These are phyloP conservation scores for Agaricus sinodeliciosus DNA, from an alignment of 768 basidiomycete genomes.

Conservation along the genomic window DNA sequence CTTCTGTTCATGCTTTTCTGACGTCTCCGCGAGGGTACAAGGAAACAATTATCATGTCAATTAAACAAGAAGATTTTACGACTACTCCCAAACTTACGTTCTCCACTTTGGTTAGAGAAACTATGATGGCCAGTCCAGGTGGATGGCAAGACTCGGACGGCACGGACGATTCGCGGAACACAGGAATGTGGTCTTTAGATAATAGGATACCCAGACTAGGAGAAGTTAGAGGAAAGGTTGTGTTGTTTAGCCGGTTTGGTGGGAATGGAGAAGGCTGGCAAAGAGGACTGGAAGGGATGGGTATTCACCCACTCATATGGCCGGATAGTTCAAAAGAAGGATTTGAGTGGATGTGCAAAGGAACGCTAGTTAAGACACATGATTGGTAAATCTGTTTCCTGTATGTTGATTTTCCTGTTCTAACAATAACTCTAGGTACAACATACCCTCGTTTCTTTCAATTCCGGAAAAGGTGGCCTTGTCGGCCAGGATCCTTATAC, in stretches of 20 bases:
- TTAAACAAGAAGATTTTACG: conserved; percentile 81
- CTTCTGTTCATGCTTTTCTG: conserved; percentile 57
- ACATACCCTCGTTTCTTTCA: conserved; percentile 67
- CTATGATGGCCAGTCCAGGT: conserved; percentile 51
- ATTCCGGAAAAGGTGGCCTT: conserved; percentile 78
- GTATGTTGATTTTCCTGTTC: neutral
- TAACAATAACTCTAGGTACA: conserved; percentile 49
- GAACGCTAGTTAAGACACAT: conserved; percentile 65
- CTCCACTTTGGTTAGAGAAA: conserved; percentile 57
- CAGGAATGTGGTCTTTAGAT: conserved; percentile 75
- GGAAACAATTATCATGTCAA: conserved; percentile 80
- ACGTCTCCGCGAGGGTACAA: conserved; percentile 43
- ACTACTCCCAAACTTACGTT: conserved; percentile 42
- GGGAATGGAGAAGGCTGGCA: conserved; percentile 65
- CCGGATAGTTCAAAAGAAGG: conserved; percentile 69
- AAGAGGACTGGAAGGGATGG: conserved; percentile 59
- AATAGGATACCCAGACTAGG: conserved; percentile 76
- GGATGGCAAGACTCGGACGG: conserved; percentile 21
- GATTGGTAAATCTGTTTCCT: conserved; percentile 60
- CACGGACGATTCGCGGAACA: conserved; percentile 1
- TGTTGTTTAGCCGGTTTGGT: conserved; percentile 85
- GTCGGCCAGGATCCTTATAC: conserved; percentile 47
- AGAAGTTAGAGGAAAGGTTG: conserved; percentile 78
- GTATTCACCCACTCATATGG: conserved; percentile 86
- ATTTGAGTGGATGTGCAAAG: conserved; percentile 75